These are phyloP conservation scores for Microsporum ferrugineum DNA, from an alignment of 2,329 filamentous ascomycete species.

Conservation along the genomic window DNA sequence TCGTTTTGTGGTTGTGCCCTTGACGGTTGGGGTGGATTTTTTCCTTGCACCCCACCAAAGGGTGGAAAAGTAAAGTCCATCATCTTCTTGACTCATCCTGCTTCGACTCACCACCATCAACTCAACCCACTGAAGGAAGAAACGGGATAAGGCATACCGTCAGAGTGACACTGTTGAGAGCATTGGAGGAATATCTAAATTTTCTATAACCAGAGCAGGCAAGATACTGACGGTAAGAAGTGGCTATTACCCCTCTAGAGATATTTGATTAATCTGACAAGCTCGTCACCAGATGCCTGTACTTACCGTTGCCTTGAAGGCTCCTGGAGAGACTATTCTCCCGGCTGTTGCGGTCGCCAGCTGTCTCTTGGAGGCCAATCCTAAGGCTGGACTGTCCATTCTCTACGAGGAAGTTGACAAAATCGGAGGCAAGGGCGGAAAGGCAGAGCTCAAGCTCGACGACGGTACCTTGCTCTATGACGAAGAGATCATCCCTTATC, in stretches of 20 bases:
- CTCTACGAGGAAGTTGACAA: constrained; percentile 14
- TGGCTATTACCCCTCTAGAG: background rate
- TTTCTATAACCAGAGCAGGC: background rate
- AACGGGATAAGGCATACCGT: background rate
- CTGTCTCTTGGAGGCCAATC: constrained; percentile 12
- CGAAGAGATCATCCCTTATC: constrained; percentile 13
- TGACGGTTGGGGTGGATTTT: background rate
- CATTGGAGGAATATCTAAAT: background rate
- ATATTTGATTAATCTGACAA: background rate
- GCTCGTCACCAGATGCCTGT: constrained; percentile 7
- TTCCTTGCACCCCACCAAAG: background rate
- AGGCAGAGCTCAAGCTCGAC: constrained; percentile 11
- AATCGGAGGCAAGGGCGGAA: constrained; percentile 11
- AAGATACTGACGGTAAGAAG: background rate
- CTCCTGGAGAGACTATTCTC: constrained; percentile 12
- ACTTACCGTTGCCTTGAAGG: constrained; percentile 16
- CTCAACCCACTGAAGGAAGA: background rate
- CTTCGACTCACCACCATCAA: background rate
- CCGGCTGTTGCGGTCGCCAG: constrained; percentile 14
- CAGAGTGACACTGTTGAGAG: background rate
- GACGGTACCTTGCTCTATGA: constrained; percentile 13
- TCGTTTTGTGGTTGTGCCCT: background rate
- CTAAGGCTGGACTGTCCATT: constrained; percentile 9
- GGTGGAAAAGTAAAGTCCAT: background rate
- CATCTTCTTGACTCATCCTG: background rate